Evolutionary conservation across 306 rosid genomes (phyloP).

Genomic region (Sesbania bispinosa): DNA sequence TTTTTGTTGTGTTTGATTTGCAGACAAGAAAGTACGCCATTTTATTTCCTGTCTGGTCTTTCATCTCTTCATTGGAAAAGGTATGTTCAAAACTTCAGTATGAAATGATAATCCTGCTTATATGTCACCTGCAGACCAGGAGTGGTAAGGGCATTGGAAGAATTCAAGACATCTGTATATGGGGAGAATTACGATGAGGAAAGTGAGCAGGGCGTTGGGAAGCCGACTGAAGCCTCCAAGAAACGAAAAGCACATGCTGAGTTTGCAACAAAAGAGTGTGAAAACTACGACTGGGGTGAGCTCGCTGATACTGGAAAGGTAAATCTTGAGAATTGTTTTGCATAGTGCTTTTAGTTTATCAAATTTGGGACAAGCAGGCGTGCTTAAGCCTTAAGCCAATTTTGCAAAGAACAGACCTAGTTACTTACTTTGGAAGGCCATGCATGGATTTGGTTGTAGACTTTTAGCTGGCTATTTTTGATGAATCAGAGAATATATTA

Average conservation of each 20-base stretch:
- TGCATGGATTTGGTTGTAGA: neutral
- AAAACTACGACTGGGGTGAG: slow-evolving; percentile 65
- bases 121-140: slow-evolving; percentile 62
- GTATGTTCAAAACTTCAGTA: neutral
- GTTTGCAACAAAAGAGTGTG: slow-evolving; percentile 54
- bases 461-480: neutral
- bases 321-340: slow-evolving; percentile 26
- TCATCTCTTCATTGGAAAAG: neutral
- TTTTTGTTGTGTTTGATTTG: slow-evolving; percentile 1
- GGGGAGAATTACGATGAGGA: slow-evolving; percentile 75
- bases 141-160: slow-evolving; percentile 69
- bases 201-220: slow-evolving; percentile 36
- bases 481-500: neutral
- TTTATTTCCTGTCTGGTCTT: slow-evolving; percentile 13
- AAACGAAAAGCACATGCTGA: slow-evolving; percentile 72
- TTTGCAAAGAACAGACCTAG: neutral
- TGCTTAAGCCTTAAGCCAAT: slow-evolving; percentile 3
- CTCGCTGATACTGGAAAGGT: slow-evolving; percentile 93
- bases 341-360: slow-evolving; percentile 4
- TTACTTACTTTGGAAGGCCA: neutral
- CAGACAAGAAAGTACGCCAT: neutral
- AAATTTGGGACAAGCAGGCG: slow-evolving; percentile 16
- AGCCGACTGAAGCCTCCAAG: slow-evolving; percentile 54
- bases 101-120: slow-evolving; percentile 19
- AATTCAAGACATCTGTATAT: slow-evolving; percentile 70